Conservation (phyloP, 805 yeast species). For the Teunomyces funiuensis region DNA sequence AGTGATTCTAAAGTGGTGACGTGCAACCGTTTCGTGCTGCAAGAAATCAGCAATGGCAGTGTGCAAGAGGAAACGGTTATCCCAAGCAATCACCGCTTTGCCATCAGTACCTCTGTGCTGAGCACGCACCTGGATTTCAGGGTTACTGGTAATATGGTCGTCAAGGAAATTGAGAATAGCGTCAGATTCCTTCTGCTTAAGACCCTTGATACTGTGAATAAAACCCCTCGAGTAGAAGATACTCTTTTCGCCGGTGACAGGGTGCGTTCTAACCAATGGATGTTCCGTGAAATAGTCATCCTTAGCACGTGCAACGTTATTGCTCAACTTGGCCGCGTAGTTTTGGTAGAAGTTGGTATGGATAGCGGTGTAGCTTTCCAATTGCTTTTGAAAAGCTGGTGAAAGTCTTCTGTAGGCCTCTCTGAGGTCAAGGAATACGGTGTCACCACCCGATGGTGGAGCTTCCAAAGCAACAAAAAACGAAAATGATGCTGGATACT, state of each 20-base stretch:
- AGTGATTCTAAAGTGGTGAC: constrained; percentile 27
- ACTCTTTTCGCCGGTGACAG: constrained; percentile 27
- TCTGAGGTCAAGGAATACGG: constrained; percentile 25
- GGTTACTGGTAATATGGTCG: constrained; percentile 21
- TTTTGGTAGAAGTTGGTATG: constrained; percentile 25
- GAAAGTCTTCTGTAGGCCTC: constrained; percentile 27
- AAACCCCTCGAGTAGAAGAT: constrained; percentile 23
- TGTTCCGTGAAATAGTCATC: constrained; percentile 24
- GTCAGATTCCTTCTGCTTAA: constrained; percentile 22
- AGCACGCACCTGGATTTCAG: constrained; percentile 27
- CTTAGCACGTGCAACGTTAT: constrained; percentile 17
- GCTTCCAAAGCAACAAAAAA: constrained; percentile 27
- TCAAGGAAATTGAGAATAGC: constrained; percentile 22
- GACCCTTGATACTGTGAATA: constrained; percentile 22
- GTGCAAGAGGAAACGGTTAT: constrained; percentile 23
- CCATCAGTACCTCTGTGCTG: constrained; percentile 23
- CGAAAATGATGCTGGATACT: constrained; percentile 25
- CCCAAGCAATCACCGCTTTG: constrained; percentile 26
- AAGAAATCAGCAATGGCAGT: constrained; percentile 24
- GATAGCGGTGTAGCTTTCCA: constrained; percentile 22
- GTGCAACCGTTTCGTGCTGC: constrained; percentile 20
- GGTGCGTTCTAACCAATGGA: constrained; percentile 29
- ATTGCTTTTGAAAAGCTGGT: constrained; percentile 20
- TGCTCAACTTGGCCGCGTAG: constrained; percentile 13
- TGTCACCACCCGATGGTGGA: constrained; percentile 28